These are phyloP conservation scores for Magnusiomyces ingens DNA, from an alignment of 1,139 yeast genomes.

Conservation along the genomic window DNA sequence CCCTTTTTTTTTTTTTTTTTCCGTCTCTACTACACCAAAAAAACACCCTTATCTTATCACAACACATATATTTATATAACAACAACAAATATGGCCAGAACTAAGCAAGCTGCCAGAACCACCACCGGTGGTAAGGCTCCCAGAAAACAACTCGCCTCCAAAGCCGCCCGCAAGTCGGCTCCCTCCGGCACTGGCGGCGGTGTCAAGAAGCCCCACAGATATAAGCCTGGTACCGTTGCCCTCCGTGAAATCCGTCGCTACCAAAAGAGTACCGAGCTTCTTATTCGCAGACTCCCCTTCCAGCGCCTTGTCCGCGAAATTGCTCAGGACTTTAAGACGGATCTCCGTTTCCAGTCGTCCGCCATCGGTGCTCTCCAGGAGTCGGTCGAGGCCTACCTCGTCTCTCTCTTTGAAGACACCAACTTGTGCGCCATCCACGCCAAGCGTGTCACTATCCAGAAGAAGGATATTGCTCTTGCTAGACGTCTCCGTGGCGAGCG, in stretches of 20 bases:
- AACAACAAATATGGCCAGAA: conserved; percentile 72
- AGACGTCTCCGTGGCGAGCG: conserved; percentile 96
- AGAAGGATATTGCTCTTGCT: conserved; percentile 98
- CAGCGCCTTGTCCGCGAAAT: conserved; percentile 98
- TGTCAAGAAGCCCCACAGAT: conserved; percentile 99
- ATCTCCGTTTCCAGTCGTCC: conserved; percentile 96
- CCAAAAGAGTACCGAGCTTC: conserved; percentile 94
- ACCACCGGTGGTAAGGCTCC: conserved; percentile 99
- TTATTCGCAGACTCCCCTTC: conserved; percentile 97
- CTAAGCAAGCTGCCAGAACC: conserved; percentile 98
- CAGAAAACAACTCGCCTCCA: conserved; percentile 97
- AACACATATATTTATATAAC: too few species aligned
- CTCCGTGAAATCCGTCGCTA: conserved; percentile 99
- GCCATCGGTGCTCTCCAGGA: conserved; percentile 99
- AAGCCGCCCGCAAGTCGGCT: conserved; percentile 98
- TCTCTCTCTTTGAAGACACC: conserved; percentile 88
- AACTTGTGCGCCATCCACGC: conserved; percentile 99
- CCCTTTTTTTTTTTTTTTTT: background rate
- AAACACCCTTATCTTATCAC: background rate
- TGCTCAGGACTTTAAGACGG: conserved; percentile 97
- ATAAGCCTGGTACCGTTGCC: conserved; percentile 99
- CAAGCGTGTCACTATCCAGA: conserved; percentile 98
- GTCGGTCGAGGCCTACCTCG: conserved; percentile 97
- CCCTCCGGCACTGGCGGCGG: conserved; percentile 75
- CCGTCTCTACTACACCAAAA: background rate